Base-by-base conservation (phyloP, 495 filamentous ascomycete genomes). In the Clohesyomyces aquaticus region DNA sequence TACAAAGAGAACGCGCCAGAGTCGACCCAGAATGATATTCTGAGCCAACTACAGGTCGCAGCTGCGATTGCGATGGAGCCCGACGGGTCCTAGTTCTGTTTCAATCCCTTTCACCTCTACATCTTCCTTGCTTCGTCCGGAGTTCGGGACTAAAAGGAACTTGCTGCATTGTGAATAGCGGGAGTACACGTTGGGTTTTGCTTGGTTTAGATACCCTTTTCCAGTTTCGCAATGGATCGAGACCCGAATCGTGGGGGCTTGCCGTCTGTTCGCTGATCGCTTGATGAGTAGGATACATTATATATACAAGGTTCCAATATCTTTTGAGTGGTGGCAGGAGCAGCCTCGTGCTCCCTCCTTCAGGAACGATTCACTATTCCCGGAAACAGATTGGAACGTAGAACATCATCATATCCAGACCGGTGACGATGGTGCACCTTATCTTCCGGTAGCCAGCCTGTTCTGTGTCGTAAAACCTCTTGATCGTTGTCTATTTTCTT, bases 401-500 rank as follows among this genome's bases (percentile, higher is more conserved):
- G n/a, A n/a, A n/a, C n/a, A n/a, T n/a, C n/a, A n/a, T n/a, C n/a
- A n/a, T n/a, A n/a, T n/a, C n/a, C n/a, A n/a, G n/a, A n/a, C n/a
- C n/a, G n/a, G n/a, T n/a, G n/a, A n/a, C n/a, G n/a, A n/a, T n/a
- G n/a, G n/a, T n/a, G n/a, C n/a, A n/a, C n/a, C n/a, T n/a, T n/a
- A n/a, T n/a, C n/a, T n/a, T n/a, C n/a, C n/a, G n/a, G n/a, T n/a
- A n/a, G n/a, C n/a, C n/a, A n/a, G n/a, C n/a, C n/a, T n/a, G n/a
- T n/a, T n/a, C n/a, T n/a, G n/a, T n/a, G n/a, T n/a, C n/a, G n/a
- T n/a, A n/a, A n/a, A n/a, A n/a, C n/a, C n/a, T n/a, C n/a, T n/a
- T n/a, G n/a, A n/a, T n/a, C n/a, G n/a, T n/a, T 55, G 27, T 60
- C 50, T 69, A 98, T 73, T 96, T 96, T 71, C 91, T 83, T 69